A percentile compares a stretch with the other conserved stretches of the same genome.
phyloP scores from a whole-genome alignment of 1,139 yeast genomes.

The Saccharomyces uvarum region DNA sequence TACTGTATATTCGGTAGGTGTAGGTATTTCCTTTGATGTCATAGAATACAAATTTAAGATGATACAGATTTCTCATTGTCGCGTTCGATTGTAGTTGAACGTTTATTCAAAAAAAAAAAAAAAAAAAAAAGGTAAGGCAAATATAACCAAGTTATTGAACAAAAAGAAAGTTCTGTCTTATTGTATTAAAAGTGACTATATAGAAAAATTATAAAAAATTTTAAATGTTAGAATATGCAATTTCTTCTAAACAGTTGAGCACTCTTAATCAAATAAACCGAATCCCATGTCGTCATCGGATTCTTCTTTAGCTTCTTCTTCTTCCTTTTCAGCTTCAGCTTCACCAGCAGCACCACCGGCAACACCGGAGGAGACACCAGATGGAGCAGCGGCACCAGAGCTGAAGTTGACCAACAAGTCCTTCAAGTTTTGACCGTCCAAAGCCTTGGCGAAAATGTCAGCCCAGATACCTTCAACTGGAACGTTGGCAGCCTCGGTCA shows the following conservation, averaged over 20 bases:
- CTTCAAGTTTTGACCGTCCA: slow-evolving; percentile 69
- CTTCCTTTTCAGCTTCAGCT: slow-evolving; percentile 51
- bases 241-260: neutral
- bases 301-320: slow-evolving; percentile 49
- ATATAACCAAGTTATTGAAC: neutral
- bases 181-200: slow-evolving; percentile 9
- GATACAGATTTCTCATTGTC: too few relatives aligned
- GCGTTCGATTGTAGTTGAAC: too few relatives aligned
- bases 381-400: slow-evolving; percentile 64
- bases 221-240: slow-evolving; percentile 2
- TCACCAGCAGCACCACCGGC: slow-evolving; percentile 51
- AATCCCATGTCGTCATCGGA: slow-evolving; percentile 76
- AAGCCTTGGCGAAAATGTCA: slow-evolving; percentile 74
- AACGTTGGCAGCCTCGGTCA: slow-evolving; percentile 62
- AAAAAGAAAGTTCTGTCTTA: slow-evolving; percentile 2
- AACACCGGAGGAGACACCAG: slow-evolving; percentile 50
- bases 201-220: slow-evolving; percentile 4
- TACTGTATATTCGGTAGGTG: too few relatives aligned
- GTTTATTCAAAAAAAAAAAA: too few relatives aligned
- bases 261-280: slow-evolving; percentile 70
- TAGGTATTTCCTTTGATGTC: too few relatives aligned
- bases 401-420: slow-evolving; percentile 70
- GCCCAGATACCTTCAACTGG: slow-evolving; percentile 72
- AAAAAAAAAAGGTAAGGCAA: neutral
- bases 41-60: too few relatives aligned